Conservation (phyloP, 139 green algal species). For the Coelastrella sp. region DNA sequence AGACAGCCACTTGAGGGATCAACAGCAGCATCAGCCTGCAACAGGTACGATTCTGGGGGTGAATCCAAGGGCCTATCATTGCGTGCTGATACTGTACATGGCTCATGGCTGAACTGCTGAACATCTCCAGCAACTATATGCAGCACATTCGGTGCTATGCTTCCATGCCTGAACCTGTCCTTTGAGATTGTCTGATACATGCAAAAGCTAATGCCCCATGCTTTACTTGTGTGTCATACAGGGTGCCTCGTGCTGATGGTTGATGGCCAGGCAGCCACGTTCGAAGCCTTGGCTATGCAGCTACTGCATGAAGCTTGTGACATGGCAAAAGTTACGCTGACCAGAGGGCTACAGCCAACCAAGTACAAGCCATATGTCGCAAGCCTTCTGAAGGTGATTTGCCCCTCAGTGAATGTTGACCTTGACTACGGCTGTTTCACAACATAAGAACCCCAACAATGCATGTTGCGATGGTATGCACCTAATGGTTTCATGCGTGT, state of each 20-base stretch:
- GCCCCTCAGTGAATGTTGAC: no score
- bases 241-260: neutral
- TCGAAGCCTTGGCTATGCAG: neutral
- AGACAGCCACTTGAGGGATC: neutral
- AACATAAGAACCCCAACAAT: no score
- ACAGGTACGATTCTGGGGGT: neutral
- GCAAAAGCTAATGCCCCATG: neutral
- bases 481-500: no score
- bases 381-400: slow-evolving; percentile 30
- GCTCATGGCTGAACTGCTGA: no score
- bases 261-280: neutral
- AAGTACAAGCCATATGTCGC: slow-evolving; percentile 37
- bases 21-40: slow-evolving; percentile 20
- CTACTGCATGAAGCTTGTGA: slow-evolving; percentile 1
- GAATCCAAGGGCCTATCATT: neutral
- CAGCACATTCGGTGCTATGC: no score
- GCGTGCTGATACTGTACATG: neutral
- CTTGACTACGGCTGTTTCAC: no score
- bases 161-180: no score
- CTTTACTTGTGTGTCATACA: neutral
- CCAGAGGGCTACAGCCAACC: neutral
- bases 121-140: no score
- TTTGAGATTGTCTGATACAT: no score
- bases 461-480: no score
- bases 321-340: neutral